Evolutionary conservation across 78 protist genomes (phyloP), one percentile per base, ranked within the genome.

Genomic region (Dictyostelium capitatum): DNA sequence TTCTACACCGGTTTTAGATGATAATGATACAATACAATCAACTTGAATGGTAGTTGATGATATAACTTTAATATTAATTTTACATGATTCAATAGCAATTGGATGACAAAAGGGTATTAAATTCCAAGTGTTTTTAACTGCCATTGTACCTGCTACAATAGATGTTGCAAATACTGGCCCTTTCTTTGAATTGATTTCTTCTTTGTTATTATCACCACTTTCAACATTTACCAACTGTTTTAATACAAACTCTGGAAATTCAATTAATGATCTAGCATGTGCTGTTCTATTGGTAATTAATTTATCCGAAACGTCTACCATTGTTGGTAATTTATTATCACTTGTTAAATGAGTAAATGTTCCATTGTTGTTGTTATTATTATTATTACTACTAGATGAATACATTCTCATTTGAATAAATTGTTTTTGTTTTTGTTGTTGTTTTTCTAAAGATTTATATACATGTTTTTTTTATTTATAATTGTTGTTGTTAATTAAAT

Each of bases 41-140:
- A 90, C 93, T 11, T 41, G 30, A 7, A 91, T 53, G 1, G 1
- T 32, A 14, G 80, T 54, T 1, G 73, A 41, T 17, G 8, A 9
- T 2, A 74, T 30, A 9, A 95, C 47, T 9, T 37, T 65, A 25
- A 90, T 79, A 79, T 41, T 23, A 50, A 83, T n/a, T 74, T 82
- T 69, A 46, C 89, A 81, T 17, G 30, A 53, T 47, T 92, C 94
- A 37, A 97, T 59, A 14, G 90, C 82, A 0, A 97, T n/a, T 9
- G 95, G 97, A 69, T 97, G 98, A 37, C 98, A 97, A 23, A 97
- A 92, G 19, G 98, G 98, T 25, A 97, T 97, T 28, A 95, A 48
- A 28, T 83, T 65, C 32, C 70, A 23, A 1, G 97, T 95, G 15
- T 54, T 69, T 91, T 97, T 97, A 9, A 92, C 97, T 3, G 95